Base-by-base conservation (phyloP, 2,329 filamentous ascomycete genomes). In the Cordyceps cicadae region DNA sequence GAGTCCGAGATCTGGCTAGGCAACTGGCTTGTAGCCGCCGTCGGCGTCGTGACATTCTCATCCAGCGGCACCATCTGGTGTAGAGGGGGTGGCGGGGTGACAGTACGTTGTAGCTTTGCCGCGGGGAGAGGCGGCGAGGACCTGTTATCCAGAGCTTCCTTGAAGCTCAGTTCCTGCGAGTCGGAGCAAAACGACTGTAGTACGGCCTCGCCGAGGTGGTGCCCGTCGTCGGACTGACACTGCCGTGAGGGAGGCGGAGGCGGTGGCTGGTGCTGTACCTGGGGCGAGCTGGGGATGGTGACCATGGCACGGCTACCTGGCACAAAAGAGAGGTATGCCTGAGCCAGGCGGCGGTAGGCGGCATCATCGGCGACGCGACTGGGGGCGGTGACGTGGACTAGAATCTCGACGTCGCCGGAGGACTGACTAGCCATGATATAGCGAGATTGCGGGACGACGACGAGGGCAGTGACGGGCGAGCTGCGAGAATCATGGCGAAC, bases 1-100 rank as follows among this genome's bases (percentile, higher is more conserved):
- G 83, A 87, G 66, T 87, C 83, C 11, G 74, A 76, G 21, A 86
- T 75, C 32, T 80, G 73, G 61, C 80, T 84, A 0, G 79, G 76
- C 2, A 77, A 37, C 15, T 75, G 70, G 50, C 68, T 67, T 75
- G 75, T 79, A 54, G 77, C 76, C 32, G 65, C 63, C 43, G 72
- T 71, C 3, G 70, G 68, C 34, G 39, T 61, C 46, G 59, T 55
- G 15, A 32, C 32, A 29, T 52, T 39, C 3, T 43, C 48, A 37
- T 59, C 46, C 6, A 21, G 46, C 46, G 43, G 32, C 14, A 39
- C 32, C 32, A 7, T 8, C 29, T 29, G 29, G 5, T 61, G 24
- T 6, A 63, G 54, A 15, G 61, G 39, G 3, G 46, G 41, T 8
- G 45, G 19, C 24, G 52, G 29, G 3, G 29, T 29, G 29, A 29